Evolutionary conservation across 768 basidiomycete genomes (phyloP).

Genomic region (Rhodotorula toruloides): DNA sequence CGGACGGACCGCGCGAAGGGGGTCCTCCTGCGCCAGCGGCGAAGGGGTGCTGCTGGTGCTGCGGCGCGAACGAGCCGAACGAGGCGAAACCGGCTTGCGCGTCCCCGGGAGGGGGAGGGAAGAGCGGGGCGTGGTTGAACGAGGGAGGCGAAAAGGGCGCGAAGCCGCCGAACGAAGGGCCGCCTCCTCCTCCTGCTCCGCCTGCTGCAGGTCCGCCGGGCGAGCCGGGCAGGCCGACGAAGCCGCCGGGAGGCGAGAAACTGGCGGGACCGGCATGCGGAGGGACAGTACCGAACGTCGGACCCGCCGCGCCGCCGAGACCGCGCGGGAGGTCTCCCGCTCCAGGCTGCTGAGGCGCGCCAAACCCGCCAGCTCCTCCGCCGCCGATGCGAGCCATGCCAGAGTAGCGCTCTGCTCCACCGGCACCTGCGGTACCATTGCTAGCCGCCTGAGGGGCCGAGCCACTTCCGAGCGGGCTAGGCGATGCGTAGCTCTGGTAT

Average conservation of each 20-base stretch:
- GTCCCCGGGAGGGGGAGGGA: background rate
- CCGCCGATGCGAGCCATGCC: background rate
- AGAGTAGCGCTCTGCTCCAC: slow-evolving; percentile 16
- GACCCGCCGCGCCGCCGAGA: background rate
- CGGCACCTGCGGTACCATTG: background rate
- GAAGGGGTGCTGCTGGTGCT: slow-evolving; percentile 1
- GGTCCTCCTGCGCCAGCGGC: background rate
- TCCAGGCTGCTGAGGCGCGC: background rate
- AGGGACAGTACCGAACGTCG: background rate
- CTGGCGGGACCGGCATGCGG: background rate
- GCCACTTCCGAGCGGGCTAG: slow-evolving; percentile 2
- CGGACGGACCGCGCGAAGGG: background rate
- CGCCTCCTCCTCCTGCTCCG: too few species aligned
- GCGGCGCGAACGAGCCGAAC: background rate
- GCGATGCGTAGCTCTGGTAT: slow-evolving; percentile 32
- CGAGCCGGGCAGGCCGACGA: slow-evolving; percentile 7
- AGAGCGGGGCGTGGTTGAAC: slow-evolving; percentile 28
- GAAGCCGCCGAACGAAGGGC: slow-evolving; percentile 32
- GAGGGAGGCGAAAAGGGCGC: slow-evolving; percentile 32
- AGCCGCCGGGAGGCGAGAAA: slow-evolving; percentile 26
- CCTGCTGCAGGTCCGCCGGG: too few species aligned
- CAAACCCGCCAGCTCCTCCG: background rate
- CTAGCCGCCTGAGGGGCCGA: background rate
- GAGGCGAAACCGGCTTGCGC: too few species aligned
- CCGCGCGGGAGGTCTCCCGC: background rate